Evolutionary conservation across 306 rosid species (phyloP).

Genomic region (Adenanthera pavonina): DNA sequence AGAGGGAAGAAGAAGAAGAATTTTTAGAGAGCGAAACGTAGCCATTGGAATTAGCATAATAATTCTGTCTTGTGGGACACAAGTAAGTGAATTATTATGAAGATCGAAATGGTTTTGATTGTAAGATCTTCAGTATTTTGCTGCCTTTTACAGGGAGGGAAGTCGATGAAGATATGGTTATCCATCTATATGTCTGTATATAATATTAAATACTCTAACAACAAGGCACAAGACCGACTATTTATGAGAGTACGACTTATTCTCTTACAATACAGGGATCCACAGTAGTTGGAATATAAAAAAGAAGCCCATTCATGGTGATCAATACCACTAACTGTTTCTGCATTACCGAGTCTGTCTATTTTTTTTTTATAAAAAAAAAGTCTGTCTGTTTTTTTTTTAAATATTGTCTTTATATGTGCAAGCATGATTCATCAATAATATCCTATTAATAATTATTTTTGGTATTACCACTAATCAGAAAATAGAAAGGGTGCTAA

Average conservation of each 20-base stretch:
- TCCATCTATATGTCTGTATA: background rate
- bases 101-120: background rate
- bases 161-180: background rate
- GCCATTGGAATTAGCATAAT: slow-evolving; percentile 6
- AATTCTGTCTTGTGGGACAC: background rate
- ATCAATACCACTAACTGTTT: background rate
- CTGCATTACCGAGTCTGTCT: background rate
- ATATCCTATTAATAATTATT: background rate
- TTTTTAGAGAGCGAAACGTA: background rate
- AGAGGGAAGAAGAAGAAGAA: background rate
- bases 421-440: background rate
- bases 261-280: too few relatives aligned
- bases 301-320: background rate
- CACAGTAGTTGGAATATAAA: background rate
- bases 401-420: background rate
- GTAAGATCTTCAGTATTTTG: background rate
- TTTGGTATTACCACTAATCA: background rate
- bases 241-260: too few relatives aligned
- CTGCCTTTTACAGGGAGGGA: slow-evolving; percentile 7
- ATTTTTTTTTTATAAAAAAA: too few relatives aligned
- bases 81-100: background rate
- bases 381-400: background rate
- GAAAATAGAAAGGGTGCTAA: background rate
- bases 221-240: too few relatives aligned
- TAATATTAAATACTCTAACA: too few relatives aligned